phyloP scores from a whole-genome alignment of 1,284 basidiomycete species.

The Coniophora puteana region DNA sequence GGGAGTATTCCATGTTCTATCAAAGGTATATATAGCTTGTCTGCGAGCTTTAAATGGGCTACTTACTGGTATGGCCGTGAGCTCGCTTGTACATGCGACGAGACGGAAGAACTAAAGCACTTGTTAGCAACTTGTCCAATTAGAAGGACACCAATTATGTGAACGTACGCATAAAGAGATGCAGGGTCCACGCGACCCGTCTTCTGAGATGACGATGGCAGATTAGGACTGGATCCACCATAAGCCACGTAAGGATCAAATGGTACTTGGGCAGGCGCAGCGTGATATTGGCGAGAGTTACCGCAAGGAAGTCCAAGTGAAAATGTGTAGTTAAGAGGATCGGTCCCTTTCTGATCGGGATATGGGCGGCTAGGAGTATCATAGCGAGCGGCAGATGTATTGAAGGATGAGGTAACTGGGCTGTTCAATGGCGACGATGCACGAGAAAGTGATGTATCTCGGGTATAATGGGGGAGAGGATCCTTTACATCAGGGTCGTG shows the following conservation, averaged over 20 bases:
- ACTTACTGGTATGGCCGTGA: constrained; percentile 19
- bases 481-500: constrained; percentile 11
- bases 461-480: constrained; percentile 1
- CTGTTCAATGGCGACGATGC: constrained; percentile 11
- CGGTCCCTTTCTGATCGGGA: background rate
- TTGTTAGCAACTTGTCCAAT: too few species aligned
- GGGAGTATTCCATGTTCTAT: background rate
- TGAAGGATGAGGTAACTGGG: constrained; percentile 4
- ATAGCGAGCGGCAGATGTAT: constrained; percentile 3
- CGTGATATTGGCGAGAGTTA: background rate
- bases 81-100: constrained; percentile 32
- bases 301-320: constrained; percentile 4
- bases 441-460: constrained; percentile 2
- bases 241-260: constrained; percentile 49
- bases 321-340: constrained; percentile 8
- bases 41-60: too few species aligned
- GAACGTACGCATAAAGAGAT: background rate
- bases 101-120: constrained; percentile 46
- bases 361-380: constrained; percentile 7
- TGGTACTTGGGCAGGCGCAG: constrained; percentile 11
- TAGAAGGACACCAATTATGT: constrained; percentile 6
- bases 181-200: background rate
- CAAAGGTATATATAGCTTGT: too few species aligned
- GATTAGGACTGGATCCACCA: too few species aligned
- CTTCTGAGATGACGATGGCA: constrained; percentile 5